Evolutionary conservation across 805 yeast genomes (phyloP).

Genomic region (Metschnikowia cerradonensis): DNA sequence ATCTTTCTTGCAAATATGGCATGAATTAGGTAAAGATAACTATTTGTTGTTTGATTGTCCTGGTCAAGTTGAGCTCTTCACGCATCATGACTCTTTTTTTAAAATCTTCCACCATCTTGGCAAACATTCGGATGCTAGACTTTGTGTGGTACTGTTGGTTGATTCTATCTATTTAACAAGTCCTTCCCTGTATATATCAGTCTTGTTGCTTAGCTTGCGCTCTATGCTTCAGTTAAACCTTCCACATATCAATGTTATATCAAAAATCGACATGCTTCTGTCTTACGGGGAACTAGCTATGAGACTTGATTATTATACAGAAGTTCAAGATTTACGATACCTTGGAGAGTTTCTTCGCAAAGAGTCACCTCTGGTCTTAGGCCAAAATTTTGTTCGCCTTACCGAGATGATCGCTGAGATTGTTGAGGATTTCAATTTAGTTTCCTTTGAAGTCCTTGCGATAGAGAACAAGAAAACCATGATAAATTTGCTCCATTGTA

Average conservation of each 20-base stretch:
- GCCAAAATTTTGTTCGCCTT: constrained; percentile 58
- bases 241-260: constrained; percentile 89
- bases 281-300: constrained; percentile 81
- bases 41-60: constrained; percentile 87
- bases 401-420: constrained; percentile 78
- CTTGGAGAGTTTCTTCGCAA: constrained; percentile 64
- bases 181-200: constrained; percentile 86
- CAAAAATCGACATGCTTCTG: constrained; percentile 80
- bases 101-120: constrained; percentile 58
- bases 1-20: constrained; percentile 41
- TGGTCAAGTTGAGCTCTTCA: constrained; percentile 93
- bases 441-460: constrained; percentile 82
- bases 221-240: constrained; percentile 90
- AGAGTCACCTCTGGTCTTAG: constrained; percentile 66
- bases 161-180: constrained; percentile 79
- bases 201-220: constrained; percentile 73
- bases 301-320: constrained; percentile 80
- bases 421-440: constrained; percentile 81
- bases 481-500: constrained; percentile 71
- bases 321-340: constrained; percentile 77
- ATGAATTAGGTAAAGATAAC: constrained; percentile 33
- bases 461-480: constrained; percentile 90
- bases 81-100: constrained; percentile 76
- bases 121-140: constrained; percentile 58
- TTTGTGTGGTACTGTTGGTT: constrained; percentile 80